Evolutionary conservation across 2,329 filamentous ascomycete species (phyloP).

Genomic region (Exophiala sp.): DNA sequence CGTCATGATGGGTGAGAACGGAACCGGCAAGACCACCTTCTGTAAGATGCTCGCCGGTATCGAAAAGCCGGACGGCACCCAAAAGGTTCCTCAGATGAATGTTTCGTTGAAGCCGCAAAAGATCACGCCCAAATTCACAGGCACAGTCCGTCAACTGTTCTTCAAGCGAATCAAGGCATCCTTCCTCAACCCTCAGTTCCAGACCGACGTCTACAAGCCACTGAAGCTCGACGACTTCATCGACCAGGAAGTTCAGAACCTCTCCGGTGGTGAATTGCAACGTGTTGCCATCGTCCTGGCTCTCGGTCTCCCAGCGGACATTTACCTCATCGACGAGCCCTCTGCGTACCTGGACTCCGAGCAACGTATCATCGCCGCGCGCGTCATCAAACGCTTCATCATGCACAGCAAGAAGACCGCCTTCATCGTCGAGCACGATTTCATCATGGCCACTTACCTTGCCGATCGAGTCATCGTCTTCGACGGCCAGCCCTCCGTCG

Average conservation of each 20-base stretch:
- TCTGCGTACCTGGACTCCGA: conserved; percentile 97
- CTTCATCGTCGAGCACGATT: conserved; percentile 99
- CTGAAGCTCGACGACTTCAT: conserved; percentile 98
- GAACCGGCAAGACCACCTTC: conserved; percentile 98
- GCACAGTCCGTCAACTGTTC: conserved; percentile 95
- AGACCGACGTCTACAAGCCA: conserved; percentile 99
- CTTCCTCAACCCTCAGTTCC: conserved; percentile 96
- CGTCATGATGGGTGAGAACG: conserved; percentile 99
- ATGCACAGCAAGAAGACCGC: conserved; percentile 99
- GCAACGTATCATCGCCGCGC: conserved; percentile 94
- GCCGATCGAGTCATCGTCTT: conserved; percentile 98
- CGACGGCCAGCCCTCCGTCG: conserved; percentile 84
- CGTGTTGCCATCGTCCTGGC: conserved; percentile 96
- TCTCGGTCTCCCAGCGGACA: conserved; percentile 93
- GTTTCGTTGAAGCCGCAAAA: conserved; percentile 99
- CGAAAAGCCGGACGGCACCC: conserved; percentile 79
- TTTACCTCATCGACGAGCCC: conserved; percentile 97
- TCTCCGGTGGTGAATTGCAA: conserved; percentile 98
- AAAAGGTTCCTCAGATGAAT: conserved; percentile 84
- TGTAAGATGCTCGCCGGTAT: conserved; percentile 93
- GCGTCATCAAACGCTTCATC: conserved; percentile 99
- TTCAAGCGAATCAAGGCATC: conserved; percentile 99
- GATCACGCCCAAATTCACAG: conserved; percentile 96
- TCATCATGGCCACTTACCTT: conserved; percentile 86
- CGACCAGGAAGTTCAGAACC: conserved; percentile 97